Base-by-base conservation (phyloP, 1,139 yeast species). In the Kodamaea sp. region DNA sequence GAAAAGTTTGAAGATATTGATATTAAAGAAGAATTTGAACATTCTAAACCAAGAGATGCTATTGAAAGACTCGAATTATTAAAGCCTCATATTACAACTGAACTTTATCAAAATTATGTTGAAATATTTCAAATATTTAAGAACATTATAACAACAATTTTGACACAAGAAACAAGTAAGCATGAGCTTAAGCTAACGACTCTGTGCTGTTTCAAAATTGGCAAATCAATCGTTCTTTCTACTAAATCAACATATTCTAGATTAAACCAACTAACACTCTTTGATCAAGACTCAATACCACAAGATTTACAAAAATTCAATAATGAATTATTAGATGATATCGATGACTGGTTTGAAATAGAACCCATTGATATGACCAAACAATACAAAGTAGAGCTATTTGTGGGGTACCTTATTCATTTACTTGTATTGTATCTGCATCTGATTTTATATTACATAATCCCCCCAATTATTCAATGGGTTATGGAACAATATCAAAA, bases 391-490 rank as follows among this genome's bases (percentile, higher is more conserved):
- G 38, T 42, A 11, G 60, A 58, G 24, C 40, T 67, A 5, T 42
- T 67, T 10, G 36, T 60, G 4, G 74, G 74, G 1, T 70, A 70
- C 45, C 44, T 69, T 8, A 37, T 65, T 4, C 70, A 66, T 37
- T 43, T 69, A 22, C 40, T 68, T 6, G 58, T 60, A 6, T 52
- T 68, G 42, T 61, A 68, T 41, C 70, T 66, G 67, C 53, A 54
- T 11, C 54, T 46, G 40, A 44, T 57, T 8, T 47, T 67, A 27
- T 67, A 55, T 42, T 38, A 61, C 31, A 49, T 70, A 30, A 47
- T 67, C 1, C 75, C 75, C 0, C 58, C 59, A 0, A 41, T 68
- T 8, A 46, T 66, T 1, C 73, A 67, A 36, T 68, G 73, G 73
- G 51, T 67, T 8, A 47, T 53, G 29, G 73, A 67, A 36, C 55